Evolutionary conservation across 2,329 filamentous ascomycete genomes (phyloP).

Genomic region (Arthrobotrys iridis): DNA sequence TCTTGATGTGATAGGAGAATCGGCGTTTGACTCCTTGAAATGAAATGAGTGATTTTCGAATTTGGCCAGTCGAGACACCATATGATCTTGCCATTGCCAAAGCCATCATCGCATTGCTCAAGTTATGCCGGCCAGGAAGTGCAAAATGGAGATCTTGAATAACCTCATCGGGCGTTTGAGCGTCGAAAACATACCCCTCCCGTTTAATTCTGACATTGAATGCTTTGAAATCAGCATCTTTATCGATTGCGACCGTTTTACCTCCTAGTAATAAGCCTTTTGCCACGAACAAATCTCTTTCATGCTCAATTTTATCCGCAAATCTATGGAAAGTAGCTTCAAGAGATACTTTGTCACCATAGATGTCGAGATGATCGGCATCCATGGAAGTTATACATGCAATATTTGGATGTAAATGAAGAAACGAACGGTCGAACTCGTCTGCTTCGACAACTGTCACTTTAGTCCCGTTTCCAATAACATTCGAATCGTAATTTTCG

Average conservation of each 20-base stretch:
- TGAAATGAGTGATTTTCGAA: background rate
- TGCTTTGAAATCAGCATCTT: background rate
- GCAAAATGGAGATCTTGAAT: background rate
- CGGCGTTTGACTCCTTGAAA: constrained; percentile 3
- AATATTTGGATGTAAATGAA: background rate
- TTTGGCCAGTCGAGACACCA: background rate
- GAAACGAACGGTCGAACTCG: constrained; percentile 8
- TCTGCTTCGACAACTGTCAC: constrained; percentile 1
- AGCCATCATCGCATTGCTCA: constrained; percentile 1
- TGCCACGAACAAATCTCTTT: background rate
- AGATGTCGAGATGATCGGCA: constrained; percentile 8
- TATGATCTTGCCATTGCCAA: background rate
- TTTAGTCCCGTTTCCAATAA: constrained; percentile 6
- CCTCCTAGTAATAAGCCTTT: background rate
- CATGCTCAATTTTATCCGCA: background rate
- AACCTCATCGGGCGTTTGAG: background rate
- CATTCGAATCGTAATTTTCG: constrained; percentile 9
- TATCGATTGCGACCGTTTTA: background rate
- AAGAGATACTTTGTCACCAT: background rate
- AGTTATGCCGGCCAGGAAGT: background rate
- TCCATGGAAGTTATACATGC: constrained; percentile 2
- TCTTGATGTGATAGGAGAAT: constrained; percentile 1
- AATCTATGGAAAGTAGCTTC: background rate
- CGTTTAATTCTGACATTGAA: background rate
- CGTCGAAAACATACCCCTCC: background rate